Conservation (phyloP, 2,329 filamentous ascomycete genomes). For the Arthrobotrys megalospora region DNA sequence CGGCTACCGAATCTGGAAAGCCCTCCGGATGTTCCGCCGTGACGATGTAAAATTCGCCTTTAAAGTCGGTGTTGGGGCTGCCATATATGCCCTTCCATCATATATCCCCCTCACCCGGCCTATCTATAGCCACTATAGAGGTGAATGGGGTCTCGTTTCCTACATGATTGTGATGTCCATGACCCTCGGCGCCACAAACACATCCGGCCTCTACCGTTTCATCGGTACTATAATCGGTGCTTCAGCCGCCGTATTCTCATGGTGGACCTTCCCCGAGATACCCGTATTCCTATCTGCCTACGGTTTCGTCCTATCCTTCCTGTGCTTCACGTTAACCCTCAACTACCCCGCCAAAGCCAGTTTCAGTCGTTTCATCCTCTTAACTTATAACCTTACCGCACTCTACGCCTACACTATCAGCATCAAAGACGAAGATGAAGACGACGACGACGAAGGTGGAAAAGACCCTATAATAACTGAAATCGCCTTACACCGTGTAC, state of each 20-base stretch:
- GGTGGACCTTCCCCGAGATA: constrained; percentile 82
- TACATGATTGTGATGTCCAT: constrained; percentile 88
- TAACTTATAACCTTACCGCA: constrained; percentile 95
- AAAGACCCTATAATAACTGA: constrained; percentile 85
- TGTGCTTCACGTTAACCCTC: constrained; percentile 91
- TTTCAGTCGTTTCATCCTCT: constrained; percentile 90
- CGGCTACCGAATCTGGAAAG: constrained; percentile 71
- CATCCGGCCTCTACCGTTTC: constrained; percentile 88
- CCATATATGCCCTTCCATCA: constrained; percentile 88
- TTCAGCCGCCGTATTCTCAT: constrained; percentile 80
- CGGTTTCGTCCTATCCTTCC: constrained; percentile 84
- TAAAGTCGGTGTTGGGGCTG: constrained; percentile 92
- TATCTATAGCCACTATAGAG: constrained; percentile 76
- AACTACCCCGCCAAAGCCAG: constrained; percentile 76
- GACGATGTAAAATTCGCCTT: constrained; percentile 84
- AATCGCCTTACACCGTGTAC: constrained; percentile 85
- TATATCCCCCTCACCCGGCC: constrained; percentile 85
- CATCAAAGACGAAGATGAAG: constrained; percentile 82
- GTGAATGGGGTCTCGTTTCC: constrained; percentile 89
- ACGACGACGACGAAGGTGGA: constrained; percentile 89
- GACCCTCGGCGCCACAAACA: constrained; percentile 96
- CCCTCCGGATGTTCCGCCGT: constrained; percentile 73
- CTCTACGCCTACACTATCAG: constrained; percentile 94
- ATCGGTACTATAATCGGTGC: constrained; percentile 88
- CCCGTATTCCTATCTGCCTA: constrained; percentile 82